Evolutionary conservation across 805 yeast species (phyloP).

Genomic region (Ogataea pini): DNA sequence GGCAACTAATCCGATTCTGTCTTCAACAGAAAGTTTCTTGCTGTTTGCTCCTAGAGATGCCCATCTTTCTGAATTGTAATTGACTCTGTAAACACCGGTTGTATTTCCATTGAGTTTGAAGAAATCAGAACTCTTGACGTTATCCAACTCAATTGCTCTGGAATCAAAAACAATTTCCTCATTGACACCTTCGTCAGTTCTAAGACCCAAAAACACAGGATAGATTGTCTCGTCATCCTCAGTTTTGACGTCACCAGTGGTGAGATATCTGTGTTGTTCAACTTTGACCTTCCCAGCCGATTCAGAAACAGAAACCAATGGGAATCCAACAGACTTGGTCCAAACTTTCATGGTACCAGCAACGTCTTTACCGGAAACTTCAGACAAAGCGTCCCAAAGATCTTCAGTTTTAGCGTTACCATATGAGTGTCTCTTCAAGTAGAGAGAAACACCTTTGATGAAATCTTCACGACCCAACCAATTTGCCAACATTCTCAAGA

Average conservation of each 20-base stretch:
- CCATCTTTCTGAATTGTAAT: conserved; percentile 44
- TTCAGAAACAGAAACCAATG: conserved; percentile 55
- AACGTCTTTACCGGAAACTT: conserved; percentile 67
- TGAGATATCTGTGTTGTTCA: conserved; percentile 62
- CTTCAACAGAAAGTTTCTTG: conserved; percentile 45
- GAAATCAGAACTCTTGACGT: conserved; percentile 26
- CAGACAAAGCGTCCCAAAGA: conserved; percentile 67
- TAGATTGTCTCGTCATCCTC: conserved; percentile 62
- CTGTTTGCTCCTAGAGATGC: conserved; percentile 40
- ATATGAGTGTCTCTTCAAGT: conserved; percentile 62
- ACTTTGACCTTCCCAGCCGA: conserved; percentile 37
- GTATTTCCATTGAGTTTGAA: conserved; percentile 55
- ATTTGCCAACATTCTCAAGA: conserved; percentile 72
- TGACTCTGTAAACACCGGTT: conserved; percentile 55
- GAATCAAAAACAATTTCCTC: conserved; percentile 32
- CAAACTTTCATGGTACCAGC: conserved; percentile 64
- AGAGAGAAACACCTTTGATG: conserved; percentile 70
- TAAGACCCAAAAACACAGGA: conserved; percentile 54
- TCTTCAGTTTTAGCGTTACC: conserved; percentile 75
- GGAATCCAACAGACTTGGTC: conserved; percentile 77
- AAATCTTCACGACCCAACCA: conserved; percentile 71
- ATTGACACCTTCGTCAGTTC: conserved; percentile 31
- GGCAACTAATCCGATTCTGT: conserved; percentile 57
- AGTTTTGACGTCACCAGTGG: conserved; percentile 62
- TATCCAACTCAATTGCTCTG: conserved; percentile 22